Evolutionary conservation across 2,329 filamentous ascomycete genomes (phyloP), one percentile per base, ranked within the genome.

Genomic region (Paracoccidioides lutzii): DNA sequence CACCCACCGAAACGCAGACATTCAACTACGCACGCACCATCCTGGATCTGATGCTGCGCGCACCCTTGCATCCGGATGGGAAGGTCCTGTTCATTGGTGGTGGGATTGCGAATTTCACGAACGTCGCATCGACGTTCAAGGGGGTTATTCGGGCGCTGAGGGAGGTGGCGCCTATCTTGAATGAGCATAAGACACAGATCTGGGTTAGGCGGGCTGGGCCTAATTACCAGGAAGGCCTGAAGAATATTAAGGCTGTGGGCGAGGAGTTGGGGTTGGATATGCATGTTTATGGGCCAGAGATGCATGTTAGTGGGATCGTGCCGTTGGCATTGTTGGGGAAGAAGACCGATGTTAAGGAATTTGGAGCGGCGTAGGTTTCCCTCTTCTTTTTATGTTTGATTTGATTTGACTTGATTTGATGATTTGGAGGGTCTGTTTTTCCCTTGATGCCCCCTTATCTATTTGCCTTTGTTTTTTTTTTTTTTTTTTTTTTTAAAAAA

Each of bases 51-150:
- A 95, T 98, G 88, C 87, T 98, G 65, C 88, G 93, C 64, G 86
- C 91, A 55, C 91, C 93, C 57, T 74, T 83, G 70, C 80, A 82
- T 74, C 81, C 88, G 59, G 85, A 96, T 69, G 93, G 93, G 79
- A 98, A 97, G 83, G 89, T 98, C 54, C 85, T 98, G 63, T 98
- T 98, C 82, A 97, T 98, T 64, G 93, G 93, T 75, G 93, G 93
- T 78, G 93, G 93, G 82, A 98, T 98, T 81, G 93, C 93, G 81
- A 98, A 98, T 86, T 98, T 98, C 80, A 98, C 93, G 81, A 98
- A 97, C 78, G 93, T 98, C 55, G 93, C 93, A 59, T 93, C 87
- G 66, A 98, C 93, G 62, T 98, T 98, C 87, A 98, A 98, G 83
- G 93, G 93, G 79, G 91, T 98, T 74, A 98, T 98, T 73, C 87